These are phyloP conservation scores for Capsicum rhomboideum DNA, from an alignment of 257 asterid species.

Conservation along the genomic window DNA sequence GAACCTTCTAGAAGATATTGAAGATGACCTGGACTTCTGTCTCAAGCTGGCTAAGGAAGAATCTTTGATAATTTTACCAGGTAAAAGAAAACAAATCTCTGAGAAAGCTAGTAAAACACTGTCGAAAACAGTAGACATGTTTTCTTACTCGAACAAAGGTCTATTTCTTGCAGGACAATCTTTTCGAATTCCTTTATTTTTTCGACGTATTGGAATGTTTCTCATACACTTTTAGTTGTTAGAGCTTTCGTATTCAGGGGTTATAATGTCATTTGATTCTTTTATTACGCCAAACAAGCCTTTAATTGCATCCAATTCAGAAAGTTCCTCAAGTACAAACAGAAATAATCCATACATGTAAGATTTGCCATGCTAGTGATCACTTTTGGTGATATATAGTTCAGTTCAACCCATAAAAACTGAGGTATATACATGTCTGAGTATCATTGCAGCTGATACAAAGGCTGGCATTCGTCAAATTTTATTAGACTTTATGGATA, in stretches of 20 bases:
- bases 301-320: neutral
- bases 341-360: neutral
- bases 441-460: neutral
- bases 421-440: neutral
- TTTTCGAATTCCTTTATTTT: neutral
- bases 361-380: neutral
- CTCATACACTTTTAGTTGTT: neutral
- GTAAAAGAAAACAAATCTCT: conserved; percentile 13
- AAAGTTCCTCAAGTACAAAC: neutral
- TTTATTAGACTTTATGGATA: neutral
- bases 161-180: neutral
- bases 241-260: neutral
- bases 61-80: conserved; percentile 52
- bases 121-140: neutral
- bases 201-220: neutral
- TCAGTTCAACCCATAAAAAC: neutral
- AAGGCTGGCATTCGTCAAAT: neutral
- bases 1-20: conserved; percentile 39
- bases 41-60: conserved; percentile 57
- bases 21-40: conserved; percentile 63
- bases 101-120: neutral
- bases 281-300: neutral
- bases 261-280: neutral
- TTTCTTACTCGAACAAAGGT: neutral
- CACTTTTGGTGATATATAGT: neutral